Base-by-base conservation (phyloP, 2,329 filamentous ascomycete species). In the Magnaporthales sp. region DNA sequence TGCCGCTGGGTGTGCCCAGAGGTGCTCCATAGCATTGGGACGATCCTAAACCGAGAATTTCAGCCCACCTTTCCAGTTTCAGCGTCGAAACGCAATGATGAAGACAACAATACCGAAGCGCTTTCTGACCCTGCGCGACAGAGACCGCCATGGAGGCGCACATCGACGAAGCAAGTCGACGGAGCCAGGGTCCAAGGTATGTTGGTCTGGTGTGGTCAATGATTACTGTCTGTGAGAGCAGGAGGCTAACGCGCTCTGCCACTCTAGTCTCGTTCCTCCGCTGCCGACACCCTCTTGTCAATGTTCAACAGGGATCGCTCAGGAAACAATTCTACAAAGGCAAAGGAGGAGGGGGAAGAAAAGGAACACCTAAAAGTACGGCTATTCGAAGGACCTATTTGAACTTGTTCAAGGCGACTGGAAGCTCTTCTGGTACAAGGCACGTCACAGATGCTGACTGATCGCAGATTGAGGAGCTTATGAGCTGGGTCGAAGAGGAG, bases 101-200 rank as follows among this genome's bases (percentile, higher is more conserved):
- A 86, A 84, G 77, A 77, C 73, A 62, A 73, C 81, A 70, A 78
- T 84, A 68, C 82, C 83, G 63, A 87, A 85, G 74, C 87, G 89
- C 72, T 88, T 92, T 75, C 86, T 91, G 68, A 91, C 86, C 76
- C 82, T 89, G 71, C 86, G 89, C 70, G 90, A 91, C 73, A 92
- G 86, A 77, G 82, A 81, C 75, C 56, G 30, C n/a, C 29, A 19
- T 29, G 64, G 64, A 22, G 81, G 79, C 68, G 71, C 75, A 51
- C 83, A 86, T 70, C 80, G 79, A 67, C 82, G 84, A 68, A 82
- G 80, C 72, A 86, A 84, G 72, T 87, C 85, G 62, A 80, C 81
- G 24, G 84, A 87, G 66, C 80, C 83, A 27, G 76, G 78, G 27
- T 80, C 80, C 69, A 87, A 84, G 80, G 85, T 86, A 77, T 24